phyloP scores from a whole-genome alignment of 2,329 filamentous ascomycete genomes.

The Neonectria ditissima region DNA sequence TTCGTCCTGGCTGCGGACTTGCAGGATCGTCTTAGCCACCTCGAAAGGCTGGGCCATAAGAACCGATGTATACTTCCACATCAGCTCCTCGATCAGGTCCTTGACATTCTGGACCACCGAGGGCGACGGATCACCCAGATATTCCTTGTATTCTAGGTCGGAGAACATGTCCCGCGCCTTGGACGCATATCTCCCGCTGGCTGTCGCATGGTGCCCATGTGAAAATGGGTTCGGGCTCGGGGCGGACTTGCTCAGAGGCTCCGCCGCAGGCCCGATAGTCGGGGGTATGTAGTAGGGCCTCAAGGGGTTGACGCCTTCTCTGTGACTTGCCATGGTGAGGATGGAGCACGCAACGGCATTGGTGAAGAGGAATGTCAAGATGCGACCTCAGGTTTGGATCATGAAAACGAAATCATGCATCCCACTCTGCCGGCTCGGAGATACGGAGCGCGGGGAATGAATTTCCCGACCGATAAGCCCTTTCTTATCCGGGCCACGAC shows the following conservation, averaged over 20 bases:
- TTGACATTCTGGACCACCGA: conserved; percentile 80
- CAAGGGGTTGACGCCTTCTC: conserved; percentile 70
- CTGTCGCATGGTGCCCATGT: conserved; percentile 56
- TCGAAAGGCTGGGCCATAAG: conserved; percentile 96
- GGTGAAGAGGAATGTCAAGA: conserved; percentile 33
- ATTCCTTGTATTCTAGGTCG: conserved; percentile 92
- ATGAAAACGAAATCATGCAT: conserved; percentile 51
- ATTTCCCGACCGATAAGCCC: conserved; percentile 50
- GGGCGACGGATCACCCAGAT: conserved; percentile 80
- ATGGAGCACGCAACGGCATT: conserved; percentile 44
- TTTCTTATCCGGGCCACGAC: conserved; percentile 44
- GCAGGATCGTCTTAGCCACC: conserved; percentile 92
- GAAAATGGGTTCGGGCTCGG: conserved; percentile 60
- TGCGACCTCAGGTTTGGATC: conserved; percentile 37
- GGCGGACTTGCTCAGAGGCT: conserved; percentile 48
- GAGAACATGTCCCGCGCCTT: conserved; percentile 87
- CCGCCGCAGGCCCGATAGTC: conserved; percentile 62
- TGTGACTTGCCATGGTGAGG: conserved; percentile 57
- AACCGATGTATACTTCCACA: conserved; percentile 93
- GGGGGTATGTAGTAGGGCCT: conserved; percentile 77
- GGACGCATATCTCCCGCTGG: conserved; percentile 50
- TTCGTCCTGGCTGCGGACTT: conserved; percentile 74
- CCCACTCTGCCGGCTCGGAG: conserved; percentile 37
- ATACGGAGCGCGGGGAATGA: conserved; percentile 49
- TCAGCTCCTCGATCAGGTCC: conserved; percentile 82